Evolutionary conservation across 1,139 yeast genomes (phyloP), one percentile per base, ranked within the genome.

Genomic region (Yamadazyma diospyri): DNA sequence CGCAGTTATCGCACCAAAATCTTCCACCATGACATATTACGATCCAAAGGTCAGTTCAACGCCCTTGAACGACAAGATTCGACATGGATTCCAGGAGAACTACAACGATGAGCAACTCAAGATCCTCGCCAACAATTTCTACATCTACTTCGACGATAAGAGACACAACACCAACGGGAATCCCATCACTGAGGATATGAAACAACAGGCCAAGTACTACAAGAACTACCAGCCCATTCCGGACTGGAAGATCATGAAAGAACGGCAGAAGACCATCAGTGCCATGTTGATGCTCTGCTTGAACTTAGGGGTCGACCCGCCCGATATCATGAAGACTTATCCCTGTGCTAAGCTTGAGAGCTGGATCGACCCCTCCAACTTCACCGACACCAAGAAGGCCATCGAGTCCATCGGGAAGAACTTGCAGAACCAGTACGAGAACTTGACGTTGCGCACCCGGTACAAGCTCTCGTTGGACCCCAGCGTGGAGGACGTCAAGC

Each of bases 221-320:
- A 62, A 59, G 34, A 74, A 72, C 41, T 80, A 77, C 53, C 86
- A 81, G 50, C 83, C 86, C 3, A 81, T 82, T 5, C 61, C 78
- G 4, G 97, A 92, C 51, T 92, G 98, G 98, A 84, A 94, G 46
- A 74, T 80, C 21, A 84, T 87, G 72, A 79, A 82, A 43, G 96
- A 88, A 48, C 76, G 96, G 26, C 95, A 85, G 52, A 83, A 89
- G 53, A 94, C 99, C 1, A 88, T 89, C n/a, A 80, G 86, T 39
- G 98, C 97, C 0, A 97, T 95, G 10, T 65, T 92, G 18, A 89
- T 92, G 33, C 62, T 92, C 31, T 92, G 99, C 55, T 66, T 92
- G 27, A 92, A 94, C 52, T 64, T 92, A 31, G 97, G 98, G 4
- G 97, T 92, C 3, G 97, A 92, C 46, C 98, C 99, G 3, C 98